phyloP scores from a whole-genome alignment of 805 yeast genomes.

The Nakazawaea wyomingensis region DNA sequence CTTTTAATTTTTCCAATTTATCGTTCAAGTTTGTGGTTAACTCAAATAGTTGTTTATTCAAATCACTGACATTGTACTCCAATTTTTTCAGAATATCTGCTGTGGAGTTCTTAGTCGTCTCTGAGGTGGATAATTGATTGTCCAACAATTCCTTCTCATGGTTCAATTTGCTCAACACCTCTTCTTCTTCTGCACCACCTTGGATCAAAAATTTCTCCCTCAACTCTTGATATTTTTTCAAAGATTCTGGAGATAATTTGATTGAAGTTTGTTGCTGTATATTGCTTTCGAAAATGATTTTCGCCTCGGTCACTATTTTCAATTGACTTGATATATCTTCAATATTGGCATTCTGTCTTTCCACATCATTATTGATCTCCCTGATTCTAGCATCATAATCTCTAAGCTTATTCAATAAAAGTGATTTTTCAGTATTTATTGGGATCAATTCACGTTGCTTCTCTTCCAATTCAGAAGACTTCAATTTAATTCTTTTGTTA shows the following conservation, averaged over 20 bases:
- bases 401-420: slow-evolving; percentile 40
- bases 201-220: slow-evolving; percentile 50
- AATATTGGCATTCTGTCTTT: slow-evolving; percentile 42
- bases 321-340: slow-evolving; percentile 42
- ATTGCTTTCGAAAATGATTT: slow-evolving; percentile 31
- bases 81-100: slow-evolving; percentile 30
- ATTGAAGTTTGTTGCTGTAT: slow-evolving; percentile 23
- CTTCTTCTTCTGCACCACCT: slow-evolving; percentile 55
- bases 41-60: slow-evolving; percentile 24
- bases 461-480: slow-evolving; percentile 36
- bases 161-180: slow-evolving; percentile 34
- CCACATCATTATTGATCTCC: slow-evolving; percentile 47
- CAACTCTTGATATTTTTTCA: slow-evolving; percentile 51
- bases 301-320: slow-evolving; percentile 35
- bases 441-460: slow-evolving; percentile 54
- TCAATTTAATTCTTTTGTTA: slow-evolving; percentile 31
- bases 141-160: slow-evolving; percentile 41
- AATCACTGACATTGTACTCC: slow-evolving; percentile 26
- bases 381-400: slow-evolving; percentile 42
- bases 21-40: slow-evolving; percentile 21
- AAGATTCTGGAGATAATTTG: slow-evolving; percentile 42
- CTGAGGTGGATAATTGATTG: slow-evolving; percentile 31
- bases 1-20: slow-evolving; percentile 28
- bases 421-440: slow-evolving; percentile 47
- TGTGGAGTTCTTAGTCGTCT: slow-evolving; percentile 31